Percentiles rank a stretch among this genome's conserved stretches.
Conservation (phyloP, 2,329 filamentous ascomycete genomes). For the Trichoderma sp. region DNA sequence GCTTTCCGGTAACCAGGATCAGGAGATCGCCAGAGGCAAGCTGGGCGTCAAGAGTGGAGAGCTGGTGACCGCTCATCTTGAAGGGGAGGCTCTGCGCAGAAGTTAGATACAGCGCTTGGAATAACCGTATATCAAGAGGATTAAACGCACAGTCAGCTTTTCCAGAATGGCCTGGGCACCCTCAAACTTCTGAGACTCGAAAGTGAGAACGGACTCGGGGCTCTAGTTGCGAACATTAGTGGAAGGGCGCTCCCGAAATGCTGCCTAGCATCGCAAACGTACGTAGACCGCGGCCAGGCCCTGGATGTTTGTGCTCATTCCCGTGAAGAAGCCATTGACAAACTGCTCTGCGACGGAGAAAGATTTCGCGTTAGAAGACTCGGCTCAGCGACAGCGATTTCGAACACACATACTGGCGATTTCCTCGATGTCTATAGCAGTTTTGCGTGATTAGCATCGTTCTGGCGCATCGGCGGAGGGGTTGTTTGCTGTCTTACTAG, state of each 20-base stretch:
- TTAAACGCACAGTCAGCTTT: slow-evolving; percentile 70
- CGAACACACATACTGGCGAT: slow-evolving; percentile 44
- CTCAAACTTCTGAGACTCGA: slow-evolving; percentile 68
- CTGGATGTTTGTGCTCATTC: slow-evolving; percentile 10
- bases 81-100: slow-evolving; percentile 69
- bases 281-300: slow-evolving; percentile 67
- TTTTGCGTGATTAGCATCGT: slow-evolving; percentile 24
- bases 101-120: neutral
- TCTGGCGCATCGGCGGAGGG: slow-evolving; percentile 18
- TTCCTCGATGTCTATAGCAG: slow-evolving; percentile 40
- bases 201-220: slow-evolving; percentile 81
- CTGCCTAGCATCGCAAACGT: slow-evolving; percentile 37
- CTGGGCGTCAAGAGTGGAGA: slow-evolving; percentile 79
- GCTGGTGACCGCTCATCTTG: slow-evolving; percentile 73
- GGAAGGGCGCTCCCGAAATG: neutral
- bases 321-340: slow-evolving; percentile 82
- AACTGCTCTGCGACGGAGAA: slow-evolving; percentile 67
- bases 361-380: slow-evolving; percentile 5
- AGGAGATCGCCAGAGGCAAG: slow-evolving; percentile 73
- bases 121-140: neutral
- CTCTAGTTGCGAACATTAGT: slow-evolving; percentile 1
- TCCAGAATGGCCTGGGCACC: slow-evolving; percentile 67
- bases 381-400: neutral
- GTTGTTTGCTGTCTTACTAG: slow-evolving; percentile 28
- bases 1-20: slow-evolving; percentile 82